Base-by-base conservation (phyloP, 257 asterid species). In the Verbascum thapsus region DNA sequence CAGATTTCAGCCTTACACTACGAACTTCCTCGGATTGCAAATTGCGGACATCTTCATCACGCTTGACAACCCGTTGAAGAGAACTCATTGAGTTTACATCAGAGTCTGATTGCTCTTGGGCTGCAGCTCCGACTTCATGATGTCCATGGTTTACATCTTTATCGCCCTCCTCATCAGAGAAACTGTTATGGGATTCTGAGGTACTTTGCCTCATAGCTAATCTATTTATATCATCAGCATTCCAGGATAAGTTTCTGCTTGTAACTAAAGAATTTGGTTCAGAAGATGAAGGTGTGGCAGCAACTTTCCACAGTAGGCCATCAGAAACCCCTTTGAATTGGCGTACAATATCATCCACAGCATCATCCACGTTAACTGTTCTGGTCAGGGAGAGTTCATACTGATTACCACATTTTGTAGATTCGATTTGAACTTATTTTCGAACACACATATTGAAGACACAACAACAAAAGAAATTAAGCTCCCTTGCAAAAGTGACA, bases 331-430 rank as follows among this genome's bases (percentile, higher is more conserved):
- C 99, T 81, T 86, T 94, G 78, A 94, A 85, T 77, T 94, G 99
- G 57, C 99, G 96, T 63, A 90, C 86, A 62, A 94, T 86, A 73
- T 94, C 99, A 83, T 94, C 99, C 90, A 94, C 65, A 61, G 99
- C 97, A 83, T 94, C 99, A 74, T 94, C 99, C 73, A 94, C 95
- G n/a, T 86, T 94, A 59, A 90, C 99, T 94, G 87, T 63, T 72
- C 32, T 8, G 50, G 70, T 35, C 50, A 63, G 47, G 54, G 49
- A 41, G 54, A 45, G 23, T 58, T 8, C 7, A 43, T 47, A 60
- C 35, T 47, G 47, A 61, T 32, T 56, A 19, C 19, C 52, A 39
- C 44, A 51, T 54, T 41, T 57, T 40, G 56, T 23, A 23, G 18
- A 47, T 17, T 58, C 17, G 58, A 58, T 35, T 54, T 48, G 23